Conservation (phyloP, 176 grass and related monocot species). For the Canna indica region DNA sequence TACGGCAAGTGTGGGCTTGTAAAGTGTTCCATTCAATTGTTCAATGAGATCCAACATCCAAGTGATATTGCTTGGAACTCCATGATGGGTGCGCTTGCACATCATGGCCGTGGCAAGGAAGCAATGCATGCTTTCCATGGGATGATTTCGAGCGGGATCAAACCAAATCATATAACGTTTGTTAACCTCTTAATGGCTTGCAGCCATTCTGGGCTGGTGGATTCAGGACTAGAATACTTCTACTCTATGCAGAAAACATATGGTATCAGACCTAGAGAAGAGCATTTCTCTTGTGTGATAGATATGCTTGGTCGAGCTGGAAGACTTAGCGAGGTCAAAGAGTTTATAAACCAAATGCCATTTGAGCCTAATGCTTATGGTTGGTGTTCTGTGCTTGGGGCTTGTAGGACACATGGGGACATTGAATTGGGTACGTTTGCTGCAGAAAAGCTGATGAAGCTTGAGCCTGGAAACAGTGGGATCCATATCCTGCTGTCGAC, state of each 20-base stretch:
- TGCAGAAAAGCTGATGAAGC: conserved; percentile 48
- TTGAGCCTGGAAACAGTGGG: conserved; percentile 47
- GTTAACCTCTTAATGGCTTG: conserved; percentile 54
- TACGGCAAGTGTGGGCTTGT: conserved; percentile 56
- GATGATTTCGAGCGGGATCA: conserved; percentile 38
- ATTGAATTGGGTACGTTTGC: conserved; percentile 51
- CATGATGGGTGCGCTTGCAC: conserved; percentile 34
- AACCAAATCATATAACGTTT: conserved; percentile 53
- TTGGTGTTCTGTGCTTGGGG: conserved; percentile 60
- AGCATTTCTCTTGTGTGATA: conserved; percentile 61
- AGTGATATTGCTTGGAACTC: conserved; percentile 44
- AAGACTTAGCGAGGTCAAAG: conserved; percentile 44
- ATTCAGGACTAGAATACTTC: conserved; percentile 43
- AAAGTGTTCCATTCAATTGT: conserved; percentile 35
- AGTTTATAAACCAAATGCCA: conserved; percentile 49
- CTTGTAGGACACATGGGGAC: conserved; percentile 51
- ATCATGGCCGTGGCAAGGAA: conserved; percentile 42
- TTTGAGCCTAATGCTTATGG: conserved; percentile 45
- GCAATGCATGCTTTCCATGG: conserved; percentile 35
- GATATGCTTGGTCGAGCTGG: conserved; percentile 62
- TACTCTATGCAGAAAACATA: conserved; percentile 42
- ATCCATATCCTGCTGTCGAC: conserved; percentile 50
- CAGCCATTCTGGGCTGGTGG: conserved; percentile 54
- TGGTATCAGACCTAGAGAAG: conserved; percentile 38
- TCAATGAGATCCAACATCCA: conserved; percentile 32